Conservation (phyloP, 108 stramenopile species). For the Fragilaria radians region DNA sequence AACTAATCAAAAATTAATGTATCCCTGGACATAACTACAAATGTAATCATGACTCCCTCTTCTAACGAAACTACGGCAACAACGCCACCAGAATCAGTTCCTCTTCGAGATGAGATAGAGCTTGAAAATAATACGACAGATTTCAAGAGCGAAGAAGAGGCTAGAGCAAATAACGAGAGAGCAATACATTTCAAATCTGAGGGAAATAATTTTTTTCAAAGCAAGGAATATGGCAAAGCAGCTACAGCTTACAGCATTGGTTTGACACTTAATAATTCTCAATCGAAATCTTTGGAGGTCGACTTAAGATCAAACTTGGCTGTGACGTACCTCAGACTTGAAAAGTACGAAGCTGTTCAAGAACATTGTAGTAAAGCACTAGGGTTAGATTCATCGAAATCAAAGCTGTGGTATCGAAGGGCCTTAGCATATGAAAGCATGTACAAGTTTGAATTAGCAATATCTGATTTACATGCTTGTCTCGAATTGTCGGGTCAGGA, state of each 20-base stretch:
- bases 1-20: no score
- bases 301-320: constrained; percentile 35
- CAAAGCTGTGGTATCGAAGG: constrained; percentile 30
- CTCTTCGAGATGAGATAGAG: no score
- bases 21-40: no score
- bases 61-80: no score
- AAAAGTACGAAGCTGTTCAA: constrained; percentile 25
- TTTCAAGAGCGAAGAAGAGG: no score
- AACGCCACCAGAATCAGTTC: no score
- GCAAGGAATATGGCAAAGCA: constrained; percentile 18
- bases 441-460: constrained; percentile 8
- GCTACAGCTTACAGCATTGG: constrained; percentile 20
- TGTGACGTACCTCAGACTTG: constrained; percentile 18
- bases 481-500: constrained; percentile 7
- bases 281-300: not conserved
- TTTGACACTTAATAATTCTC: constrained; percentile 2
- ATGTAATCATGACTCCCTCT: no score
- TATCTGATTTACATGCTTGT: constrained; percentile 22
- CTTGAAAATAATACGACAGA: no score
- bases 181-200: constrained; percentile 19
- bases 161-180: no score
- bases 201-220: constrained; percentile 16
- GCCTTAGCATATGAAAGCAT: constrained; percentile 31
- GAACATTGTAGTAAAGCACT: constrained; percentile 20
- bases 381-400: constrained; percentile 6